Evolutionary conservation across 2,329 filamentous ascomycete species (phyloP), one percentile per base, ranked within the genome.

Genomic region (Trichoderma lentiforme): DNA sequence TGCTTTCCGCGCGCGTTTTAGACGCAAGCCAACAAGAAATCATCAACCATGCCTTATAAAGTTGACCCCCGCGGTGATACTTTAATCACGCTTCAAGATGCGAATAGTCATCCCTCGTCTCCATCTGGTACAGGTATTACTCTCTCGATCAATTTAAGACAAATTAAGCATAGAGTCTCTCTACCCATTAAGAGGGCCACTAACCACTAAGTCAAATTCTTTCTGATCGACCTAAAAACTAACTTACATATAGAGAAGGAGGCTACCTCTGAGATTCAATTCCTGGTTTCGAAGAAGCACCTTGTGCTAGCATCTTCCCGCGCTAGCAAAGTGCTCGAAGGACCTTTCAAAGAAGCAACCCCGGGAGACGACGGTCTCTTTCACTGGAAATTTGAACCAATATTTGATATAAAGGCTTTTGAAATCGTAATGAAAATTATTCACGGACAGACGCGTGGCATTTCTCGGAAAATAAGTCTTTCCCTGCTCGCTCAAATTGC

Each of bases 181-280:
- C n/a, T 3, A 21, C 9, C n/a, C 18, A n/a, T 12, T n/a, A 21
- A 21, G 5, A 11, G n/a, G 4, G 2, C 9, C 9, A 21, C n/a
- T 51, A 2, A 1, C n/a, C n/a, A 12, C 8, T 51, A 3, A n/a
- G 18, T 9, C 43, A 21, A 47, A 1, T 47, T 0, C 4, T 21
- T 1, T 47, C 1, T 1, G n/a, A 21, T n/a, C 0, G 43, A 3
- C 9, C n/a, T 21, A 0, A 51, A 51, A 8, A 1, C 2, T 51
- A 1, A 51, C n/a, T 21, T 21, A 1, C 1, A 51, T 21, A 11
- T 21, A 51, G 43, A 0, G 3, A 51, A n/a, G 8, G 43, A 51
- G n/a, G 2, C 43, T 51, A 2, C 43, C 9, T 21, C 43, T 21
- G 9, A 21, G 1, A 47, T 2, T 43, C 39, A 12, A 21, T 51